Evolutionary conservation across 1,284 basidiomycete species (phyloP), one percentile per base, ranked within the genome.

Genomic region (Cystobasidiaceae sp.): DNA sequence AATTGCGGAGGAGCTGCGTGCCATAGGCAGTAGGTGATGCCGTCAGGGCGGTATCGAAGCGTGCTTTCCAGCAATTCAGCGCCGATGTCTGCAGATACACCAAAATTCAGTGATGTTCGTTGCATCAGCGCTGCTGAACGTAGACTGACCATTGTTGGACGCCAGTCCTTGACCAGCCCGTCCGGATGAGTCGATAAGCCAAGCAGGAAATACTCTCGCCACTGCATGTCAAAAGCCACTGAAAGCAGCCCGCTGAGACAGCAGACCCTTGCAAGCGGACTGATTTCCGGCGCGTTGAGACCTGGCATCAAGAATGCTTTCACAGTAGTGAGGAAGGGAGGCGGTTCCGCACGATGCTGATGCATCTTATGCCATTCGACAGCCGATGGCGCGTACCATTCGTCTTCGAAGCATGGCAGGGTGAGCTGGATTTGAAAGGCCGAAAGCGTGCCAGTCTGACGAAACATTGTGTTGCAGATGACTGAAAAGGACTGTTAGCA

Each of bases 391-490:
- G 72, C 72, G 23, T 71, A 68, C 72, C 72, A 73, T 15, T 69
- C 60, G 19, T 71, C 69, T 33, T 73, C 72, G 61, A 70, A 68
- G 54, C 68, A 71, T 0, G 72, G 72, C 4, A 73, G 62, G 4
- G 63, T 67, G 3, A 73, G 67, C 56, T 73, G 70, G 27, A 73
- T 56, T 43, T 73, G 72, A 50, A 73, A 73, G n/a, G 72, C 72
- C 11, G 71, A 72, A n/a, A 73, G 67, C 2, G 72, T 68, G 33
- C 71, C 71, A n/a, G 70, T 63, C 34, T 73, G 72, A 1, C 70
- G 69, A 58, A 73, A 73, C 51, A 73, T 66, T 6, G 71, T 67
- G 21, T 71, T 71, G 50, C 59, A 59, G 3, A 61, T 27, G 39
- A 62, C 56, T 63, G 43, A 3, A 3, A 8, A 1, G 32, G 5